Base-by-base conservation (phyloP, 164 flowering plant genomes). In the Vitis riparia region DNA sequence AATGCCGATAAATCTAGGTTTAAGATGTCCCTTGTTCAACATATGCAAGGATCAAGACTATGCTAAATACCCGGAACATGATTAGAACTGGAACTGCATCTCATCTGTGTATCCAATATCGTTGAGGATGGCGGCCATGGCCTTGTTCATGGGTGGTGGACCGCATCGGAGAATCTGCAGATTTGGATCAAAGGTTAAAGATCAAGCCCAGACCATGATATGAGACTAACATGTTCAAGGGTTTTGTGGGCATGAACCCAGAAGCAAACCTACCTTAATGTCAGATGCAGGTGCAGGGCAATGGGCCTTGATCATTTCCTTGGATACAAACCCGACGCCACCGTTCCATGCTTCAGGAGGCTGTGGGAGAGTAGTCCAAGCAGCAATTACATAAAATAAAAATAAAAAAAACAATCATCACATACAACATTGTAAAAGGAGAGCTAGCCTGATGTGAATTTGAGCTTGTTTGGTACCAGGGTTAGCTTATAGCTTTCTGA, bases 101-200 rank as follows among this genome's bases (percentile, higher is more conserved):
- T 84, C 89, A 6, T 89, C 37, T 1, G 93, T 6, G 69, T 91
- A 93, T 37, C 84, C 94, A 27, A 93, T 84, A 17, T 74, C 87
- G 3, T 93, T 93, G 50, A 93, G 93, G 73, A 89, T 87, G 68
- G 79, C 93, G 73, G 89, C 90, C 93, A 93, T 91, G 80, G 98
- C 98, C 82, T 93, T 93, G 91, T 93, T 93, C 98, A 93, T 93
- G 1, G 98, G 96, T 66, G 98, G 98, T 14, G 98, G 98, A 8
- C 98, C 98, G 19, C 98, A 93, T 63, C 95, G 88, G 78, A 93
- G 69, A 56, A 93, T 82, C 98, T 93, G 85, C 79, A 78, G 15
- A 57, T 47, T 19, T 37, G 0, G 14, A 9, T 1, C 55, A 56
- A 59, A 32, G 7, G 27, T 55, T 15, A 65, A 49, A 63, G 0